phyloP scores from a whole-genome alignment of 257 asterid species.

The Ballota nigra region DNA sequence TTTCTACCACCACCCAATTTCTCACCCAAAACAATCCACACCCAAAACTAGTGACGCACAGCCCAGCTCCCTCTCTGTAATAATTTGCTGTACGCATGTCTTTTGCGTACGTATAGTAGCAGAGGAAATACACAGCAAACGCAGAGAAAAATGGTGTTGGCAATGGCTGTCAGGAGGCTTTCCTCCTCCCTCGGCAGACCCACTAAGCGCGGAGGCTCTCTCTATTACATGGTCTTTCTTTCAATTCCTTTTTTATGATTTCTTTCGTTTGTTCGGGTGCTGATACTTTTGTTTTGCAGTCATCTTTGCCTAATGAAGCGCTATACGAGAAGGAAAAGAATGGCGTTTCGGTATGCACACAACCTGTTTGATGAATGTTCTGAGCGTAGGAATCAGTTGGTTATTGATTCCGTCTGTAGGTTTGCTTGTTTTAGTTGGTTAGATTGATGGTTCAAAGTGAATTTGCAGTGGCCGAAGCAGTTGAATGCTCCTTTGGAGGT shows the following conservation, averaged over 20 bases:
- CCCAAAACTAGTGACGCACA: conserved; percentile 23
- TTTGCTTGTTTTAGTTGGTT: not conserved
- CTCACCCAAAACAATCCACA: conserved; percentile 32
- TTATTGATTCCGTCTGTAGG: not conserved
- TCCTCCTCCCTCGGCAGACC: conserved; percentile 69
- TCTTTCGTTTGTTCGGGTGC: not conserved
- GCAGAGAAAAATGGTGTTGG: conserved; percentile 59
- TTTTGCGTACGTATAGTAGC: conserved; percentile 17
- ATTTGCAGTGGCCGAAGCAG: conserved; percentile 77
- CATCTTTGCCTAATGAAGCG: conserved; percentile 73
- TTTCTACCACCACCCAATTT: conserved; percentile 64
- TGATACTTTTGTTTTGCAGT: conserved; percentile 35
- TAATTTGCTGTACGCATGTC: conserved; percentile 16
- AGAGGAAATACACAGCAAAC: not conserved
- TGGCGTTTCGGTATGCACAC: conserved; percentile 61
- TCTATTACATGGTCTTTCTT: conserved; percentile 59
- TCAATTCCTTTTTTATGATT: not conserved
- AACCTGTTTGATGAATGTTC: conserved; percentile 13
- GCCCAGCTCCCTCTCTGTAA: not conserved
- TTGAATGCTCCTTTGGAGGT: conserved; percentile 71
- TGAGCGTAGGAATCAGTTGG: not conserved
- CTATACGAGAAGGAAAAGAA: conserved; percentile 74
- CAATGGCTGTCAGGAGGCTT: conserved; percentile 80
- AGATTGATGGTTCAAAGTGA: not conserved
- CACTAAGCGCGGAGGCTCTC: conserved; percentile 61